phyloP scores from a whole-genome alignment of 352 stramenopile genomes.

The Sclerospora graminicola region DNA sequence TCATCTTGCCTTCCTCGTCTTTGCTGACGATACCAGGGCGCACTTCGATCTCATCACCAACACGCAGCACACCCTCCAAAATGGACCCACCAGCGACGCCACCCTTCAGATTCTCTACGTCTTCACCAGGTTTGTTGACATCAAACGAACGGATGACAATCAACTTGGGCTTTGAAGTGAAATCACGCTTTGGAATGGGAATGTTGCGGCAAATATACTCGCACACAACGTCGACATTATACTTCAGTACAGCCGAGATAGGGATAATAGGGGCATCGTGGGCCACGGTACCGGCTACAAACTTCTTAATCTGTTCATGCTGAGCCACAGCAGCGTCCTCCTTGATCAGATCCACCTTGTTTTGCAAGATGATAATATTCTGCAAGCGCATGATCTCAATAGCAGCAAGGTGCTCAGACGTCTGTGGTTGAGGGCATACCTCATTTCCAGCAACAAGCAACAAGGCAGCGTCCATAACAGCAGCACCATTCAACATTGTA shows the following conservation, averaged over 20 bases:
- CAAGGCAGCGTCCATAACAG: constrained; percentile 99
- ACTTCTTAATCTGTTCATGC: constrained; percentile 95
- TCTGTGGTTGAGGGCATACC: constrained; percentile 99
- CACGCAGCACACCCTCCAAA: constrained; percentile 94
- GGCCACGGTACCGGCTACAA: constrained; percentile 85
- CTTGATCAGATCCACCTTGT: constrained; percentile 99
- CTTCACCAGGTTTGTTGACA: constrained; percentile 99
- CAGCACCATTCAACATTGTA: constrained; percentile 99
- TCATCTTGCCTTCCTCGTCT: constrained; percentile 93
- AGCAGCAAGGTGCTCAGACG: constrained; percentile 98
- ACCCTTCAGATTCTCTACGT: constrained; percentile 95
- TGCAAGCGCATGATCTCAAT: constrained; percentile 99
- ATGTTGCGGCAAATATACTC: constrained; percentile 99
- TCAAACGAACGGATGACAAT: constrained; percentile 99
- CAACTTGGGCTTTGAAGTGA: constrained; percentile 94
- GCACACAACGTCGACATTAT: constrained; percentile 99
- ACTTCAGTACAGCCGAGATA: constrained; percentile 99
- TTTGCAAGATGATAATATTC: constrained; percentile 99
- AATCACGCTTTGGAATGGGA: constrained; percentile 96
- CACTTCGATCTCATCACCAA: constrained; percentile 99
- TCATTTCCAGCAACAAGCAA: constrained; percentile 97
- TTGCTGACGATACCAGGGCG: constrained; percentile 98
- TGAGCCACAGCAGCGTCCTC: constrained; percentile 95
- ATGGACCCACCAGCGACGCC: constrained; percentile 89
- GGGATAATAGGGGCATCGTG: constrained; percentile 98